phyloP scores from a whole-genome alignment of 1,284 basidiomycete genomes.

The Tetrapyrgos nigripes region DNA sequence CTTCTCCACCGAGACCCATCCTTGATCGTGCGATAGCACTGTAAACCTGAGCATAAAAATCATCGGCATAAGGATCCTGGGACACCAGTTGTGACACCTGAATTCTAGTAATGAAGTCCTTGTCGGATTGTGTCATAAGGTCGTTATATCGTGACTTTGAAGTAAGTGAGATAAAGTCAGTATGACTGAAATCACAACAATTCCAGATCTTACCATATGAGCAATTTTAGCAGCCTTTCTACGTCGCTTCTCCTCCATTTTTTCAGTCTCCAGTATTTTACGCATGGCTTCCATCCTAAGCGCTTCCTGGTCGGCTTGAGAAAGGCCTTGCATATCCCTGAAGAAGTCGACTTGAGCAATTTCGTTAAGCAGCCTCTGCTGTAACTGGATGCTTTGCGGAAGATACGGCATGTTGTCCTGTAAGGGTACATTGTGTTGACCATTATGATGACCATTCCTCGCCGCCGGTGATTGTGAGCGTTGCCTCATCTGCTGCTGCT shows the following conservation, averaged over 20 bases:
- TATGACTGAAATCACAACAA: background rate
- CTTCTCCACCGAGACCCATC: constrained; percentile 71
- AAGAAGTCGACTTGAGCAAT: constrained; percentile 73
- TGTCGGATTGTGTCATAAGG: constrained; percentile 98
- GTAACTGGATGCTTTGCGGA: constrained; percentile 70
- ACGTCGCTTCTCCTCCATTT: constrained; percentile 83
- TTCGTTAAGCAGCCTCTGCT: constrained; percentile 75
- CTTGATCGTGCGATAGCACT: constrained; percentile 83
- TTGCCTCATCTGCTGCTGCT: constrained; percentile 42
- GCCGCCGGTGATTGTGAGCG: constrained; percentile 58
- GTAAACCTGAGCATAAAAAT: constrained; percentile 98
- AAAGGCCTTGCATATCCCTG: constrained; percentile 62
- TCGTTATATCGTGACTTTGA: constrained; percentile 94
- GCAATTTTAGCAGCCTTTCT: constrained; percentile 85
- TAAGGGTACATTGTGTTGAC: constrained; percentile 37
- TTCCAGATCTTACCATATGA: constrained; percentile 69
- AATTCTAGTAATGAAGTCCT: constrained; percentile 99
- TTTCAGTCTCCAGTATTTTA: constrained; percentile 88
- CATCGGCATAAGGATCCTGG: constrained; percentile 95
- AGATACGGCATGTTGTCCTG: constrained; percentile 57
- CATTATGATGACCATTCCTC: constrained; percentile 34
- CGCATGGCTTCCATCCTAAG: constrained; percentile 80
- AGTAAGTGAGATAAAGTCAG: constrained; percentile 15
- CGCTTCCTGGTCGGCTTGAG: constrained; percentile 70
- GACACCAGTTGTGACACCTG: constrained; percentile 98